These are phyloP conservation scores for Aspergillus awamori DNA, from an alignment of 2,329 filamentous ascomycete genomes.

Conservation along the genomic window DNA sequence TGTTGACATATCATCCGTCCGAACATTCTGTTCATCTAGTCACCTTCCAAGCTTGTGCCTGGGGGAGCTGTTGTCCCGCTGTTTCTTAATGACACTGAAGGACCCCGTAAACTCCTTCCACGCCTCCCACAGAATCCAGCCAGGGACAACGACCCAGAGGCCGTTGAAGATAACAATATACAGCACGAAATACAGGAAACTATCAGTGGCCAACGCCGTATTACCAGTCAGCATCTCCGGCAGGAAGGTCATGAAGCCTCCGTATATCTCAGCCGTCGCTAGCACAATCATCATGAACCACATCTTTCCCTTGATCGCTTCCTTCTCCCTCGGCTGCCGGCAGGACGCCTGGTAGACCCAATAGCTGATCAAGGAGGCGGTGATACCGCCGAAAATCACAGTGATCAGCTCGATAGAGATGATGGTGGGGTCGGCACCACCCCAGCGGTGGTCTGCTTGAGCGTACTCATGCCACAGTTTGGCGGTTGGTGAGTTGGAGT, in stretches of 20 bases:
- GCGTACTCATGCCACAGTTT: slow-evolving; percentile 68
- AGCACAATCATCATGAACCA: slow-evolving; percentile 62
- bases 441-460: slow-evolving; percentile 65
- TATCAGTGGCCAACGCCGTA: slow-evolving; percentile 59
- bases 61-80: neutral
- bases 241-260: slow-evolving; percentile 66
- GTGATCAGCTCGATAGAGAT: slow-evolving; percentile 64
- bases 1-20: neutral
- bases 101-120: slow-evolving; percentile 48
- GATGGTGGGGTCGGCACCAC: slow-evolving; percentile 60
- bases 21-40: neutral
- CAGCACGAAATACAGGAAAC: slow-evolving; percentile 65
- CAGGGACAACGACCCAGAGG: slow-evolving; percentile 63
- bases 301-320: slow-evolving; percentile 38
- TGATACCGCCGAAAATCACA: slow-evolving; percentile 60
- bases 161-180: slow-evolving; percentile 68
- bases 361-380: slow-evolving; percentile 61
- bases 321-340: slow-evolving; percentile 26
- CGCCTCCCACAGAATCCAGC: slow-evolving; percentile 60
- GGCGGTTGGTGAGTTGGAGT: slow-evolving; percentile 57
- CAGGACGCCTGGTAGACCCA: slow-evolving; percentile 41
- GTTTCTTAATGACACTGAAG: slow-evolving; percentile 29
- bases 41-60: neutral
- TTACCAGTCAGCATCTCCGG: slow-evolving; percentile 66
- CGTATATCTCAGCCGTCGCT: slow-evolving; percentile 67